These are phyloP conservation scores for Orbilia ellipsospora DNA, from an alignment of 2,329 filamentous ascomycete genomes.

Conservation along the genomic window DNA sequence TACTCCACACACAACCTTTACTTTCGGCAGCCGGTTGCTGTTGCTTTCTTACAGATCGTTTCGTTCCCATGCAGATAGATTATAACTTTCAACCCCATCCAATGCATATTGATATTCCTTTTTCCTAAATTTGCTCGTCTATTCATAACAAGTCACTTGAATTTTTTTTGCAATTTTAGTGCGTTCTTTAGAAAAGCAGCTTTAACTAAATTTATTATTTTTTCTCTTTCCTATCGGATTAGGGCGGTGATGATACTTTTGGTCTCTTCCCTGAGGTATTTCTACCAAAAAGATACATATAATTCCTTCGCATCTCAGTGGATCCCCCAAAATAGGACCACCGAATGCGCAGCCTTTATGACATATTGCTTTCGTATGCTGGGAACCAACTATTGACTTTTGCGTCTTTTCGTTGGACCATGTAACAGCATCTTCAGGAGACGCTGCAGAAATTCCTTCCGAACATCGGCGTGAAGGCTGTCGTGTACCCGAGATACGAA, in stretches of 20 bases:
- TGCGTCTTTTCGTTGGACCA: constrained; percentile 18
- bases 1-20: constrained; percentile 43
- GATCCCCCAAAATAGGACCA: constrained; percentile 22
- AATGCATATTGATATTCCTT: constrained; percentile 16
- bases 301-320: constrained; percentile 23
- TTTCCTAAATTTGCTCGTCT: constrained; percentile 9
- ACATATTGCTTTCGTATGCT: constrained; percentile 31
- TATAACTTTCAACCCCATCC: constrained; percentile 15
- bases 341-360: background rate
- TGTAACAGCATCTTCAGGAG: constrained; percentile 69
- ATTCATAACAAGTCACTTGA: constrained; percentile 22
- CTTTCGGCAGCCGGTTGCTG: constrained; percentile 32
- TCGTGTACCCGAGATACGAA: constrained; percentile 84
- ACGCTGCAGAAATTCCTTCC: constrained; percentile 75
- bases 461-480: constrained; percentile 73
- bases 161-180: constrained; percentile 29
- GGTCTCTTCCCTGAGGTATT: constrained; percentile 73
- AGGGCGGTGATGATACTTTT: constrained; percentile 84
- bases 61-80: constrained; percentile 22
- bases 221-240: constrained; percentile 51
- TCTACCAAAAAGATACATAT: constrained; percentile 40
- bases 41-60: constrained; percentile 10
- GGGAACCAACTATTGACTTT: constrained; percentile 18
- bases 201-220: constrained; percentile 32
- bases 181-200: constrained; percentile 37